Percentiles rank a stretch among this genome's conserved stretches.
phyloP scores from a whole-genome alignment of 768 basidiomycete genomes.

The Pulveroboletus frians region DNA sequence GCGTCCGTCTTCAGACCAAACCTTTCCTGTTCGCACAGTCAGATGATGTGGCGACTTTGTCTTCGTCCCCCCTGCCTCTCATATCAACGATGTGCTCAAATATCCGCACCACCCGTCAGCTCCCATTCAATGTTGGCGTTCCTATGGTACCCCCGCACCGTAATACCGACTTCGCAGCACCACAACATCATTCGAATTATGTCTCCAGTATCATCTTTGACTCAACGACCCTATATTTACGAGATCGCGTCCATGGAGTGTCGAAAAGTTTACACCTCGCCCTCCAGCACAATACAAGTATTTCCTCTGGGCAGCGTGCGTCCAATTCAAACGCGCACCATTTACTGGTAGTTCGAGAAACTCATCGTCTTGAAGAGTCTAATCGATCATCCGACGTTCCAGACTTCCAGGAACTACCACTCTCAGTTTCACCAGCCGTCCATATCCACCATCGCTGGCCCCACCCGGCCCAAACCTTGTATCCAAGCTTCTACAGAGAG shows the following conservation, averaged over 20 bases:
- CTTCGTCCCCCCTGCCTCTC: not conserved
- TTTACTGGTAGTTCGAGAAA: not conserved
- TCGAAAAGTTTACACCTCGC: constrained; percentile 1
- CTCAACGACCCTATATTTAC: constrained; percentile 6
- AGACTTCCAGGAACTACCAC: not conserved
- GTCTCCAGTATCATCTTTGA: constrained; percentile 8
- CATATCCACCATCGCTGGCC: constrained; percentile 34
- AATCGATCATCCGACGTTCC: constrained; percentile 3
- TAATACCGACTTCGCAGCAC: constrained; percentile 19
- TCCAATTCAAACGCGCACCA: not conserved
- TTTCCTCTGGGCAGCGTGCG: not conserved
- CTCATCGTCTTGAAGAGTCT: constrained; percentile 5
- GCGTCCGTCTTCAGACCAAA: not conserved
- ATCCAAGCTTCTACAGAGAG: constrained; percentile 53
- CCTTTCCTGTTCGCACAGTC: not conserved
- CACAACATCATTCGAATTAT: constrained; percentile 6
- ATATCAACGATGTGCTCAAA: not conserved
- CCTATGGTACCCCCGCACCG: constrained; percentile 16
- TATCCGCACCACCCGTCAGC: constrained; percentile 1
- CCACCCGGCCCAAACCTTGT: constrained; percentile 53
- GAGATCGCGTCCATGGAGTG: constrained; percentile 19
- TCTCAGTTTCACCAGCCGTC: not conserved
- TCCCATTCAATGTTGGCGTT: not conserved
- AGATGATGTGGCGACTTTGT: not conserved
- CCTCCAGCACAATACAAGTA: not conserved